Evolutionary conservation across 2,329 filamentous ascomycete species (phyloP).

Genomic region (Pyrenochaeta sp.): DNA sequence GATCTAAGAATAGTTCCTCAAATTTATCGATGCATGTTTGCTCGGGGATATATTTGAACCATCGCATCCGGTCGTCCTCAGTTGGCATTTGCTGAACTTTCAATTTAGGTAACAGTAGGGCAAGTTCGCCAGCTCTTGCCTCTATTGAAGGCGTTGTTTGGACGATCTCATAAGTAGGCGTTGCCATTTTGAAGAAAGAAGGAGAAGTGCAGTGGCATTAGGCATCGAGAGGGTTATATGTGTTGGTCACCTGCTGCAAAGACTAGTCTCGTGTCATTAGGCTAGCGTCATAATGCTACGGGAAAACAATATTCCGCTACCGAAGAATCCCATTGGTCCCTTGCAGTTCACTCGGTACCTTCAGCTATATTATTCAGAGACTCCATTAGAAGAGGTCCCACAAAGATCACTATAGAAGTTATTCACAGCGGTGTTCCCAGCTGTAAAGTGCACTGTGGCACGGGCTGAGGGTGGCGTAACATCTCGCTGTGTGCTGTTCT

Average conservation of each 20-base stretch:
- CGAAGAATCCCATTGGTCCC: background rate
- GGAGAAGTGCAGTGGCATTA: background rate
- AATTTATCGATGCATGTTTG: background rate
- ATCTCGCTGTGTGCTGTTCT: background rate
- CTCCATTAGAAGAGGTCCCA: background rate
- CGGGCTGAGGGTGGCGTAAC: background rate
- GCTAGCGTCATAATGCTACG: background rate
- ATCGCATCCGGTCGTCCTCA: background rate
- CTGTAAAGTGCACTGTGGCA: background rate
- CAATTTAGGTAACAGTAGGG: background rate
- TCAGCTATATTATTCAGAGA: background rate
- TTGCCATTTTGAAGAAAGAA: background rate
- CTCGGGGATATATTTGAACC: background rate
- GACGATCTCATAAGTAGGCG: background rate
- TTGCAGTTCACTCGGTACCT: background rate
- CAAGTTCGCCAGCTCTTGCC: background rate
- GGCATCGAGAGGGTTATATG: background rate
- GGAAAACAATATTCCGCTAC: background rate
- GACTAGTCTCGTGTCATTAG: background rate
- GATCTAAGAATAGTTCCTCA: background rate
- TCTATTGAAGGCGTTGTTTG: background rate
- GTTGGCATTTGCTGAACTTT: background rate
- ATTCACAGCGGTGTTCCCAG: background rate
- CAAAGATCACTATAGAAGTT: background rate
- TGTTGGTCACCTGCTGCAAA: background rate